Percentiles rank a stretch among this genome's conserved stretches.
phyloP scores from a whole-genome alignment of 768 basidiomycete species.

The Trametes cingulata region DNA sequence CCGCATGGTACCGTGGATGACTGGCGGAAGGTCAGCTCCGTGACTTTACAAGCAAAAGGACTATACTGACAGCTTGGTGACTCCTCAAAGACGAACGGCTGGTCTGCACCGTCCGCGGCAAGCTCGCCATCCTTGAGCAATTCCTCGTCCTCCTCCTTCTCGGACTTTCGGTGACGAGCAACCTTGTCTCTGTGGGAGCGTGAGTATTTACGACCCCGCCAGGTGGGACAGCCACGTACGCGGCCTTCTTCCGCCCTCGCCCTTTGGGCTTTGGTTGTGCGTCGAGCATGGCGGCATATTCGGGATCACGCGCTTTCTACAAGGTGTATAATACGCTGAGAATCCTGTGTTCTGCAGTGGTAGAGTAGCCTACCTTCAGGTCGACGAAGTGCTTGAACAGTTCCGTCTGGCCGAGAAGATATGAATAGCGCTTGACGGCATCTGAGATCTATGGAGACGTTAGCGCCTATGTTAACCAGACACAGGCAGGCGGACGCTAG shows the following conservation, averaged over 20 bases:
- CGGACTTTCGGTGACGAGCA: conserved; percentile 88
- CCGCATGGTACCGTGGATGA: conserved; percentile 88
- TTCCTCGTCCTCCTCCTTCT: conserved; percentile 99
- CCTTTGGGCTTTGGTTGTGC: conserved; percentile 85
- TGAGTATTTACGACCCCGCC: not conserved
- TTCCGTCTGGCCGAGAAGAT: conserved; percentile 97
- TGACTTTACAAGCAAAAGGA: not conserved
- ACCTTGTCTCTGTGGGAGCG: conserved; percentile 57
- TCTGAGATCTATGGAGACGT: conserved; percentile 67
- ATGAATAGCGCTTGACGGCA: conserved; percentile 94
- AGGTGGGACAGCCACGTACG: conserved; percentile 45
- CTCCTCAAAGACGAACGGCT: conserved; percentile 92
- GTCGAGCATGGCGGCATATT: conserved; percentile 88
- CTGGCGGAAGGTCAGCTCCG: conserved; percentile 41
- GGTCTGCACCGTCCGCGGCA: conserved; percentile 79
- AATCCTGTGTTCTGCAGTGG: not conserved
- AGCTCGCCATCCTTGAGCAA: conserved; percentile 84
- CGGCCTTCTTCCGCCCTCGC: conserved; percentile 79
- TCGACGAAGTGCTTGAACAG: conserved; percentile 98
- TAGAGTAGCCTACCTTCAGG: conserved; percentile 66
- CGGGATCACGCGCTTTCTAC: conserved; percentile 86
- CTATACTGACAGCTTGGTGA: conserved; percentile 75
- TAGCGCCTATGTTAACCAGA: not conserved
- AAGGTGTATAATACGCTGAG: not conserved
- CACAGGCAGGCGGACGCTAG: not conserved